Conservation (phyloP, 176 grass and related monocot genomes). For the Juncus inflexus region DNA sequence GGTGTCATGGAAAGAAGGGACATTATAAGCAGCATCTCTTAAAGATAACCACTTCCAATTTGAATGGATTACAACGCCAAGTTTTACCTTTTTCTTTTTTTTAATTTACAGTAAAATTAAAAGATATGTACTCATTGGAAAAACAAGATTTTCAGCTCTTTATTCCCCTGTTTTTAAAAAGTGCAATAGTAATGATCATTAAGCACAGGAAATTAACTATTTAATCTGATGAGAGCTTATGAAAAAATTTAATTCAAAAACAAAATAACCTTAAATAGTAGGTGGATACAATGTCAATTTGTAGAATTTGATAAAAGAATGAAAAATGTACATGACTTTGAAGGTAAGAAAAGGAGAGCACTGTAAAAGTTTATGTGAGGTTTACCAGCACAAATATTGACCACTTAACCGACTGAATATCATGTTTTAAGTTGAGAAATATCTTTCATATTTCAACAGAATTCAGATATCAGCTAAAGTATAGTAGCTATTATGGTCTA, state of each 20-base stretch:
- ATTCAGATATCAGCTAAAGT: neutral
- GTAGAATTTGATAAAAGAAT: neutral
- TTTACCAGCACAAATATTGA: conserved; percentile 20
- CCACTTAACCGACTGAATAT: conserved; percentile 4
- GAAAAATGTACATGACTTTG: conserved; percentile 15
- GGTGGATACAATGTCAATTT: neutral
- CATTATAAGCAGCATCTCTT: conserved; percentile 28
- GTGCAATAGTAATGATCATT: neutral
- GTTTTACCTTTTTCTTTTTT: conserved; percentile 17
- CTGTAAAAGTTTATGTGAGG: conserved; percentile 4
- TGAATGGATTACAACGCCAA: conserved; percentile 2
- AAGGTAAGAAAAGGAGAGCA: conserved; percentile 26
- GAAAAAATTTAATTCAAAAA: neutral
- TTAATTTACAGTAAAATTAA: conserved; percentile 14
- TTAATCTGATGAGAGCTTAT: neutral
- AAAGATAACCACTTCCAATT: conserved; percentile 24
- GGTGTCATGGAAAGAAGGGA: conserved; percentile 27
- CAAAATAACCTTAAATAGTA: neutral
- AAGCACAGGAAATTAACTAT: neutral
- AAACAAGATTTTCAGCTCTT: conserved; percentile 1
- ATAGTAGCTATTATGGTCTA: too few relatives aligned
- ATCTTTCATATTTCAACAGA: conserved; percentile 13
- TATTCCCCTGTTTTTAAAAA: neutral
- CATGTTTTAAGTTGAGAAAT: conserved; percentile 13
- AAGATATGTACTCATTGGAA: conserved; percentile 24